Conservation (phyloP, 306 rosid species). For the Trifolium pratense region DNA sequence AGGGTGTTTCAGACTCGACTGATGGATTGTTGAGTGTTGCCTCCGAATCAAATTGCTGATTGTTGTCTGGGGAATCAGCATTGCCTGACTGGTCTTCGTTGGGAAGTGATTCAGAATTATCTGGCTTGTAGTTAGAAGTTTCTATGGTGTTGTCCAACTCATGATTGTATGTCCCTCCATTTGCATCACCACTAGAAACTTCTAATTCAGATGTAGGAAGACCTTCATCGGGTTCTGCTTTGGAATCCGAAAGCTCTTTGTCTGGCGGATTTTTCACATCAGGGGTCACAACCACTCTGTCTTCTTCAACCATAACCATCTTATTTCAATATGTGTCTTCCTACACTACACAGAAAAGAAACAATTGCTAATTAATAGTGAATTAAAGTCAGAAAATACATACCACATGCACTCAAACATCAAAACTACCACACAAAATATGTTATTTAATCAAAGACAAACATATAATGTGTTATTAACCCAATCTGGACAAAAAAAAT, state of each 20-base stretch:
- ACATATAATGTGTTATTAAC: neutral
- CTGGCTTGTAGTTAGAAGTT: constrained; percentile 7
- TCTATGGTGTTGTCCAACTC: constrained; percentile 27
- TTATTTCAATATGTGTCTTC: constrained; percentile 43
- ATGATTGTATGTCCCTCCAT: constrained; percentile 28
- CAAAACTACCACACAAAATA: constrained; percentile 1
- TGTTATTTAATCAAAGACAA: neutral
- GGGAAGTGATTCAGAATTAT: constrained; percentile 30
- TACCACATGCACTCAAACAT: neutral
- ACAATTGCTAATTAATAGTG: constrained; percentile 10
- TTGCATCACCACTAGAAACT: constrained; percentile 38
- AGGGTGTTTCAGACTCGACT: constrained; percentile 31
- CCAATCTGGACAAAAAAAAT: neutral
- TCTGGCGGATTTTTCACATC: constrained; percentile 36
- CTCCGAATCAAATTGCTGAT: constrained; percentile 31
- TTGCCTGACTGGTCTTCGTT: neutral
- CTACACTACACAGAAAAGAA: constrained; percentile 45
- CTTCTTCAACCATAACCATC: constrained; percentile 60
- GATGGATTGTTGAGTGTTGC: constrained; percentile 17
- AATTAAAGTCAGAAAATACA: constrained; percentile 10
- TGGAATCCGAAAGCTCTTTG: constrained; percentile 34
- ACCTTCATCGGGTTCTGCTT: constrained; percentile 25
- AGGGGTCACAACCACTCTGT: constrained; percentile 39
- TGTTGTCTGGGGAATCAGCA: constrained; percentile 31
- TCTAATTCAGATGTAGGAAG: constrained; percentile 37